Evolutionary conservation across 768 basidiomycete species (phyloP), one percentile per base, ranked within the genome.

Genomic region (Termitomyces sp.): DNA sequence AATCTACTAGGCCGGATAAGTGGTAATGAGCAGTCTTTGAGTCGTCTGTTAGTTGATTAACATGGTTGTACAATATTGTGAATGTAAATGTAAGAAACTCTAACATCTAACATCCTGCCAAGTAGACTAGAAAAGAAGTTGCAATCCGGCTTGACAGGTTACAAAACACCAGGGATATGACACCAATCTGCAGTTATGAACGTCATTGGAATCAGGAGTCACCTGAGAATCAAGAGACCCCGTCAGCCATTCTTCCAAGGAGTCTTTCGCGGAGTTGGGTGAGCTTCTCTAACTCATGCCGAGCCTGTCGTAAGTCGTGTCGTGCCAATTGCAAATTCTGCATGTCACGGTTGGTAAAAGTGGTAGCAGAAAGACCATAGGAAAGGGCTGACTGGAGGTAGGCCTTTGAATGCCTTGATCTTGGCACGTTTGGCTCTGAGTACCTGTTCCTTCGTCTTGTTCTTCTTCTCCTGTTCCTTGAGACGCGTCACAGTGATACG

Each of bases 321-420:
- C 76, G 69, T 0, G 82, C 82, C 2, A 82, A 67, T 6, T 82
- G 78, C 6, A 83, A 63, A 56, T 83, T 81, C 83, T 83, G 50
- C 9, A 49, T 32, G 8, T 29, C 4, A 51, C 12, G n/a, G 38
- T 15, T 12, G 49, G 32, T 51, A 10, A 49, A 25, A 47, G 2
- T 14, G 52, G 31, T 49, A 17, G 8, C 17, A 48, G 46, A 25
- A 14, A 56, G 3, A 29, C 20, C 5, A n/a, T 25, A 8, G 9
- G 48, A 38, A 49, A 56, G 5, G 31, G 37, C 6, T 32, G 67
- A 83, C 83, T 1, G 83, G 81, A 17, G 83, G 82, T 11, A 85
- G 69, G 0, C 81, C 82, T 63, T 78, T 78, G 66, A 82, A 84
- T 5, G 79, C 76, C 59, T 75, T 73, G 32, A 83, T 65, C 64